Percentiles rank a stretch among this genome's conserved stretches.
Evolutionary conservation across 352 stramenopile genomes (phyloP).

Genomic region (Globisporangium parvum): DNA sequence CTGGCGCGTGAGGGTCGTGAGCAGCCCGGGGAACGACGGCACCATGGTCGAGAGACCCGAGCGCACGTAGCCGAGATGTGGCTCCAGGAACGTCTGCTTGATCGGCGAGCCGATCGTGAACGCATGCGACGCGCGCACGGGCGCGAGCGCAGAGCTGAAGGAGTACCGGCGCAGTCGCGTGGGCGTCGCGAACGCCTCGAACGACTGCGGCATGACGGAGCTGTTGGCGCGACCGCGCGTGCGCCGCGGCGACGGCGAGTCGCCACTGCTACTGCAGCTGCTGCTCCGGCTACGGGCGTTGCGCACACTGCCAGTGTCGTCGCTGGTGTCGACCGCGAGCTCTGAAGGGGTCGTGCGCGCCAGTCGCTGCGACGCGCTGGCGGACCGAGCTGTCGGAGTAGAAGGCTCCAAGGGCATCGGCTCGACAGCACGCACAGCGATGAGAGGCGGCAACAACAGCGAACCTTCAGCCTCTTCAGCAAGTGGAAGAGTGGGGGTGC

Average conservation of each 20-base stretch:
- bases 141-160: slow-evolving; percentile 6
- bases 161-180: slow-evolving; percentile 13
- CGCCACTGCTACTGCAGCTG: background rate
- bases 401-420: slow-evolving; percentile 3
- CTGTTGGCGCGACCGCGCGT: slow-evolving; percentile 11
- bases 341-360: background rate
- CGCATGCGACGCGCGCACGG: slow-evolving; percentile 4
- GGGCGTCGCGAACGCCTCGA: slow-evolving; percentile 11
- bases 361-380: background rate
- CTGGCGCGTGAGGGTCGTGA: slow-evolving; percentile 6
- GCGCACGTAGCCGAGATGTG: slow-evolving; percentile 11
- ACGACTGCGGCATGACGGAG: slow-evolving; percentile 4
- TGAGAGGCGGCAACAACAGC: background rate
- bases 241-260: slow-evolving; percentile 1
- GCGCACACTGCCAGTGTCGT: background rate
- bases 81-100: slow-evolving; percentile 11
- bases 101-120: slow-evolving; percentile 9
- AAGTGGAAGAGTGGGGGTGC: background rate
- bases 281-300: background rate
- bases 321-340: background rate
- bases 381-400: slow-evolving; percentile 3
- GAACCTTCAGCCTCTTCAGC: background rate
- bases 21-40: slow-evolving; percentile 5
- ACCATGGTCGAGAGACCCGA: slow-evolving; percentile 11
- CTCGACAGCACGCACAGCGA: background rate